Evolutionary conservation across 1,139 yeast genomes (phyloP).

Genomic region (Lodderomyces parapsilosis): DNA sequence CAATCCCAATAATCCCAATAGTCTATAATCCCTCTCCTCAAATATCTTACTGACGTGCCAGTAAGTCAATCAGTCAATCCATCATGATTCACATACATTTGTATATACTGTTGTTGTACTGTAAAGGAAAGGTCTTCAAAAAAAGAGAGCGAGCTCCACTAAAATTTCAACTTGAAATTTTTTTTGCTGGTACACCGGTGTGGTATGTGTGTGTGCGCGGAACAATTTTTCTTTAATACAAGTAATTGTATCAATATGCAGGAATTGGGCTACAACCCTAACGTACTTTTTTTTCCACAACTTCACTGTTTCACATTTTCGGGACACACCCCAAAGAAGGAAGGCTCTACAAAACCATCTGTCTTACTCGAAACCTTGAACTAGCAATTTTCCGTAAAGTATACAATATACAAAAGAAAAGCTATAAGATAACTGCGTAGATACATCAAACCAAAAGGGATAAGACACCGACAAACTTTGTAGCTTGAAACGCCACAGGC

Average conservation of each 20-base stretch:
- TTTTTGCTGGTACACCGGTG: conserved; percentile 5
- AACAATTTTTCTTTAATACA: neutral
- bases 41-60: no score
- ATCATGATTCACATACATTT: neutral
- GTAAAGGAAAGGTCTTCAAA: no score
- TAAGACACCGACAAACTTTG: no score
- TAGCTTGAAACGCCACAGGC: neutral
- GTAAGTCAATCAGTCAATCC: no score
- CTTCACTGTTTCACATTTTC: no score
- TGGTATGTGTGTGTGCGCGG: neutral
- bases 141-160: neutral
- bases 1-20: no score
- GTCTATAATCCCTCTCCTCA: no score
- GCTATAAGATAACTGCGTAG: neutral
- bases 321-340: no score
- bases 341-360: no score
- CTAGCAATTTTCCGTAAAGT: neutral
- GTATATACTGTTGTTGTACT: neutral
- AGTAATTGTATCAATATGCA: neutral
- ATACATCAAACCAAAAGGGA: neutral
- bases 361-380: no score
- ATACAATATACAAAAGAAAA: neutral
- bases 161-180: conserved; percentile 6
- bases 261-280: neutral
- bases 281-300: neutral